Percentiles rank a stretch among this genome's conserved stretches.
phyloP scores from a whole-genome alignment of 2,329 filamentous ascomycete species.

The Calycina marina region DNA sequence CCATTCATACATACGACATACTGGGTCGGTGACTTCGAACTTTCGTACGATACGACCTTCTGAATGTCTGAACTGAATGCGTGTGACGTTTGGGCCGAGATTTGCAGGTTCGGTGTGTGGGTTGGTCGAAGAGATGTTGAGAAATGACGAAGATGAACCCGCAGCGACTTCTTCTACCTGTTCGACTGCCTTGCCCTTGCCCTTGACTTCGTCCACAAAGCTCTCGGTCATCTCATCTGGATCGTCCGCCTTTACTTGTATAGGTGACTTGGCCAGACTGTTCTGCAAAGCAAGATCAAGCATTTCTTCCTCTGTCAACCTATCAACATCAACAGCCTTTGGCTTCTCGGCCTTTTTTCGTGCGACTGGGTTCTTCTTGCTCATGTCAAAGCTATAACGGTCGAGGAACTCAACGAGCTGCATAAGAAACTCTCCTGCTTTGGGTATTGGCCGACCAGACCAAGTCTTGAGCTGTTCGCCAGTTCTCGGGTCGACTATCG shows the following conservation, averaged over 20 bases:
- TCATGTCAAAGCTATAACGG: conserved; percentile 75
- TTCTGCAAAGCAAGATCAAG: conserved; percentile 85
- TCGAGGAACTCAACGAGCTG: conserved; percentile 95
- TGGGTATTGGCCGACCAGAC: conserved; percentile 71
- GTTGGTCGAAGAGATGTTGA: conserved; percentile 53
- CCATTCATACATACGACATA: conserved; percentile 87
- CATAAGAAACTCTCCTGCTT: conserved; percentile 67
- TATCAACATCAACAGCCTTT: conserved; percentile 60
- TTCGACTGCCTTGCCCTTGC: conserved; percentile 34
- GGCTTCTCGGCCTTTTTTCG: conserved; percentile 56
- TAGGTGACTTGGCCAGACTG: conserved; percentile 49
- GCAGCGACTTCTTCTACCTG: conserved; percentile 25
- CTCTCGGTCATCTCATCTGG: conserved; percentile 78
- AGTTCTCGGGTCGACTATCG: conserved; percentile 87
- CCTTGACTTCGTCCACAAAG: conserved; percentile 34
- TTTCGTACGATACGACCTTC: conserved; percentile 73
- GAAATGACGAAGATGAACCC: conserved; percentile 38
- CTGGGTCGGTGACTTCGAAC: conserved; percentile 64
- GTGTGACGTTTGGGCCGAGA: conserved; percentile 58
- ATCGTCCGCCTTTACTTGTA: conserved; percentile 48
- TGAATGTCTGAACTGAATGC: conserved; percentile 85
- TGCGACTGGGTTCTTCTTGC: conserved; percentile 86
- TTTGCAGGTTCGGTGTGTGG: conserved; percentile 67
- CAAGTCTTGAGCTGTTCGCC: conserved; percentile 96
- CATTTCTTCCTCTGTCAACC: conserved; percentile 97